Conservation (phyloP, 2,329 filamentous ascomycete genomes). For the Hymenoscyphus repandus region DNA sequence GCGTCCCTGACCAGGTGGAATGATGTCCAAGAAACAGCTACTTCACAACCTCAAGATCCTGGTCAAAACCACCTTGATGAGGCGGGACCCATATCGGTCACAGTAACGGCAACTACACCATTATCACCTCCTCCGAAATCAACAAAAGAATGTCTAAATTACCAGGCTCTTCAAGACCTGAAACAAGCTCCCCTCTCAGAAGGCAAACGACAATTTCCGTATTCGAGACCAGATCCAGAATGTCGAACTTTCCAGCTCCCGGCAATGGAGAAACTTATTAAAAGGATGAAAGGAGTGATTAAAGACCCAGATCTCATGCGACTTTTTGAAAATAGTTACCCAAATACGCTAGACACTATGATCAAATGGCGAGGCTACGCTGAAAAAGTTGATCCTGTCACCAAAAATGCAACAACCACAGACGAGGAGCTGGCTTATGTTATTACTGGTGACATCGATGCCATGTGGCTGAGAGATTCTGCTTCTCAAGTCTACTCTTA, state of each 20-base stretch:
- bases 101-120: background rate
- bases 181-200: constrained; percentile 23
- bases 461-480: constrained; percentile 89
- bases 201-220: constrained; percentile 71
- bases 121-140: constrained; percentile 1
- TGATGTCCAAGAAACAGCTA: background rate
- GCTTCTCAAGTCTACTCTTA: constrained; percentile 69
- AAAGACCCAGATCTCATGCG: constrained; percentile 69
- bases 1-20: too few species aligned
- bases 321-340: constrained; percentile 68
- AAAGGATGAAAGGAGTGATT: constrained; percentile 62
- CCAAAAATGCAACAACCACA: constrained; percentile 24
- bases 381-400: constrained; percentile 36
- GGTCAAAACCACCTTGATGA: too few species aligned
- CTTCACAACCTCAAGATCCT: background rate
- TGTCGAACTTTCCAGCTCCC: constrained; percentile 79
- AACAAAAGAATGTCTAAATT: constrained; percentile 16
- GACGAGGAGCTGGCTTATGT: constrained; percentile 59
- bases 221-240: constrained; percentile 66
- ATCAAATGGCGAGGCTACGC: constrained; percentile 62
- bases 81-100: background rate
- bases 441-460: constrained; percentile 62
- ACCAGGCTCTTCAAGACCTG: constrained; percentile 18
- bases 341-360: constrained; percentile 71
- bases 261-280: constrained; percentile 70